phyloP scores from a whole-genome alignment of 2,329 filamentous ascomycete genomes.

The Cadophora sp. region DNA sequence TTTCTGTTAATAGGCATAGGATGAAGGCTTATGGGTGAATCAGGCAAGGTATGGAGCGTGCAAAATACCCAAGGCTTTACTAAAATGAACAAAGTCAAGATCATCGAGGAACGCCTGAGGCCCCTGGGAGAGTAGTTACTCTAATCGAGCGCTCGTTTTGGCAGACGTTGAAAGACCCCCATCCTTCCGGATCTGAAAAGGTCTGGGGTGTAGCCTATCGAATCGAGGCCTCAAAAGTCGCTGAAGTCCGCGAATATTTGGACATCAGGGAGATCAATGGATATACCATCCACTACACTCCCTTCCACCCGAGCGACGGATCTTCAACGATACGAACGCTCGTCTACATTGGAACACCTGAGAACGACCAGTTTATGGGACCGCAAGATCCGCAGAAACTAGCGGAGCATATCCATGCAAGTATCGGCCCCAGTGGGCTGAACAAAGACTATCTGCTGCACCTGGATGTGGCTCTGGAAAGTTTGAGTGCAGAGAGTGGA shows the following conservation, averaged over 20 bases:
- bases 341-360: conserved; percentile 93
- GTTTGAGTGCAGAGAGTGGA: conserved; percentile 75
- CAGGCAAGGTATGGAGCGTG: conserved; percentile 45
- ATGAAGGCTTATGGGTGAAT: conserved; percentile 27
- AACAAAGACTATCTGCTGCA: conserved; percentile 90
- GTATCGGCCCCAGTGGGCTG: conserved; percentile 82
- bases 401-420: conserved; percentile 80
- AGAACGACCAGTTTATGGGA: conserved; percentile 90
- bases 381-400: conserved; percentile 79
- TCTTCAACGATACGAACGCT: conserved; percentile 59
- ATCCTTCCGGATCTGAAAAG: conserved; percentile 65
- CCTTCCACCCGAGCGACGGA: conserved; percentile 69
- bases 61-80: conserved; percentile 17
- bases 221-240: conserved; percentile 73
- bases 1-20: conserved; percentile 21
- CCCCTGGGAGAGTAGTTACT: conserved; percentile 90
- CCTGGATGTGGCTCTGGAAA: conserved; percentile 76
- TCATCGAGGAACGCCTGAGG: conserved; percentile 88
- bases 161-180: conserved; percentile 73
- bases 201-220: conserved; percentile 97
- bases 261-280: conserved; percentile 98
- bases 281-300: conserved; percentile 90
- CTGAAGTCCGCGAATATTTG: conserved; percentile 86
- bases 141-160: conserved; percentile 86
- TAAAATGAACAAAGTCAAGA: conserved; percentile 70